Evolutionary conservation across 139 green algal species (phyloP).

Genomic region (Chlamydomonas sp.): DNA sequence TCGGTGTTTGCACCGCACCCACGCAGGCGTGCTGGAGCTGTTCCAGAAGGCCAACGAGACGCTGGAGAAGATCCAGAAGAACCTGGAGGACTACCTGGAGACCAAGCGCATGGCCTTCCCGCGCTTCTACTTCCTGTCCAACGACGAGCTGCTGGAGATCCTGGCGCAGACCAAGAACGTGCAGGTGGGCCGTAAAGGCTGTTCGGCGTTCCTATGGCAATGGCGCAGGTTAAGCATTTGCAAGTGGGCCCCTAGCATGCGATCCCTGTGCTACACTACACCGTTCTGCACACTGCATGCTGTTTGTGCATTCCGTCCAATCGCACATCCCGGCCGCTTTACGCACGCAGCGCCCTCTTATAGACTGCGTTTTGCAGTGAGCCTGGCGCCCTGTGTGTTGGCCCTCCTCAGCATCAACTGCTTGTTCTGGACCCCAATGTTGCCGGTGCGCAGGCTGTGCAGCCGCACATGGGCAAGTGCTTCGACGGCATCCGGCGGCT

Average conservation of each 20-base stretch:
- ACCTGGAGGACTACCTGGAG: constrained; percentile 91
- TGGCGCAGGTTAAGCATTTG: no score
- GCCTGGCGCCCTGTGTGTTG: no score
- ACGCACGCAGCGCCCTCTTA: no score
- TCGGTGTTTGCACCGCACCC: background rate
- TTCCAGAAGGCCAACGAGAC: constrained; percentile 84
- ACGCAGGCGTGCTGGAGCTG: constrained; percentile 65
- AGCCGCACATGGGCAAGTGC: constrained; percentile 92
- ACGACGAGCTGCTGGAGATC: constrained; percentile 93
- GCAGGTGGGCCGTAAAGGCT: constrained; percentile 29
- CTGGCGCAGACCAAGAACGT: constrained; percentile 85
- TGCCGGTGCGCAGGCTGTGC: constrained; percentile 70
- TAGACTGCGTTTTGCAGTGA: no score
- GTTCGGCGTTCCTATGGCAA: no score
- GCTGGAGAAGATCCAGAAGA: constrained; percentile 89
- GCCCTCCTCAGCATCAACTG: no score
- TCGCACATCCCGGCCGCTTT: no score
- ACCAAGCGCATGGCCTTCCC: constrained; percentile 92
- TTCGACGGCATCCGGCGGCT: constrained; percentile 89
- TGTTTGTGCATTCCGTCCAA: no score
- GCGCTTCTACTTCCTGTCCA: constrained; percentile 86
- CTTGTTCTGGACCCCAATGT: no score
- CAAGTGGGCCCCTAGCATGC: no score
- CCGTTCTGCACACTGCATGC: no score
- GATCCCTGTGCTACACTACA: no score